These are phyloP conservation scores for Trametes villosa DNA, from an alignment of 768 basidiomycete genomes.

Conservation along the genomic window DNA sequence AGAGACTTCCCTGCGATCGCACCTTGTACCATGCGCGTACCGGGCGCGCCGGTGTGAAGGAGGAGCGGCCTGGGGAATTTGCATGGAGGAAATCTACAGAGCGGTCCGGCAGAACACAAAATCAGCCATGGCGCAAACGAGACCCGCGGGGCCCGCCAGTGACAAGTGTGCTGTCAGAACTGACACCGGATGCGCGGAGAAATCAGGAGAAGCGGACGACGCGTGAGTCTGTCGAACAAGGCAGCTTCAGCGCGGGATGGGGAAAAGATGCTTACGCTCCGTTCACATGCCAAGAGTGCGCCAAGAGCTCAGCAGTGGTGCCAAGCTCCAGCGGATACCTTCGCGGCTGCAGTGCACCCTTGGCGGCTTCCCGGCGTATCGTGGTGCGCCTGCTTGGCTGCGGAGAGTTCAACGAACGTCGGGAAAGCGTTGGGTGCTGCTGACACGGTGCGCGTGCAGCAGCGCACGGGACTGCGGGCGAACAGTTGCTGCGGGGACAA, in stretches of 20 bases:
- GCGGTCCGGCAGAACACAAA: background rate
- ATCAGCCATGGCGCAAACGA: background rate
- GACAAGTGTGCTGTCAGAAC: background rate
- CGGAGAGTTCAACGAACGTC: too few species aligned
- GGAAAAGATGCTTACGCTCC: background rate
- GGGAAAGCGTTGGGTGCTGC: too few species aligned
- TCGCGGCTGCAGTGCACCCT: background rate
- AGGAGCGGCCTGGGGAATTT: background rate
- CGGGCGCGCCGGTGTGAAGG: background rate
- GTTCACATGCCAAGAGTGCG: slow-evolving; percentile 18
- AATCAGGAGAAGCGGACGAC: background rate
- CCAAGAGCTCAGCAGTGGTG: slow-evolving; percentile 9
- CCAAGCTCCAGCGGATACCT: slow-evolving; percentile 1
- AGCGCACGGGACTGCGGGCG: too few species aligned
- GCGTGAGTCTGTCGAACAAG: slow-evolving; percentile 4
- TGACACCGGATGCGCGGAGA: slow-evolving; percentile 2
- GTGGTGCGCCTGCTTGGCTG: too few species aligned
- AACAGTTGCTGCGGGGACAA: too few species aligned
- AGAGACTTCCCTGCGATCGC: background rate
- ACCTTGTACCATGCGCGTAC: background rate
- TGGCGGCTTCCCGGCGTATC: background rate
- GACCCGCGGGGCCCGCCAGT: background rate
- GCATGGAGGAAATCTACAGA: background rate
- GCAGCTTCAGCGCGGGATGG: background rate
- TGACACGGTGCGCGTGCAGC: too few species aligned